Evolutionary conservation across 345 rosid genomes (phyloP).

Genomic region (Salix suchowensis): DNA sequence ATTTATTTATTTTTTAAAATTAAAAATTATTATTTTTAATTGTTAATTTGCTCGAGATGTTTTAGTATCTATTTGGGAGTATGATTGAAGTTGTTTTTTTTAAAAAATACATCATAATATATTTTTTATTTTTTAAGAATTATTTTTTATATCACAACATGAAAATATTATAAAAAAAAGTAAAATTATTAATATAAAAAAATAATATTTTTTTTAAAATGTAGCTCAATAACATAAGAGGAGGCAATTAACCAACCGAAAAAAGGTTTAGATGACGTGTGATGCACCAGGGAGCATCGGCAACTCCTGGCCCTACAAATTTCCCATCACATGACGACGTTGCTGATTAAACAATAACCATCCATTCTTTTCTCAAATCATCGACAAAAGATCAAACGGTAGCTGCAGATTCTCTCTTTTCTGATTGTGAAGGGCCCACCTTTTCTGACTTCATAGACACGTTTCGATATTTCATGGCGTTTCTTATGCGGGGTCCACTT

Average conservation of each 20-base stretch:
- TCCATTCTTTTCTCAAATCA: background rate
- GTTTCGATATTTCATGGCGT: background rate
- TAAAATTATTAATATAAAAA: too few relatives aligned
- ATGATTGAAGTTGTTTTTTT: too few relatives aligned
- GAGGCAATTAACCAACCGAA: background rate
- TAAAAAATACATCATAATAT: too few relatives aligned
- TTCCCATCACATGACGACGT: background rate
- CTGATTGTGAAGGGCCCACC: background rate
- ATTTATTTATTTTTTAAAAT: too few relatives aligned
- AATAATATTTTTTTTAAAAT: too few relatives aligned
- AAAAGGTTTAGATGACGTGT: background rate
- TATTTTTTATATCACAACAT: too few relatives aligned
- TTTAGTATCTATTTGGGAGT: too few relatives aligned
- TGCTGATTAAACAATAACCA: background rate
- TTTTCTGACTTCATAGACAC: background rate
- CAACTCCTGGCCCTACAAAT: background rate
- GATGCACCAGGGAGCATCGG: background rate
- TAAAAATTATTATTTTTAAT: too few relatives aligned
- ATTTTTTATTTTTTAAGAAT: too few relatives aligned
- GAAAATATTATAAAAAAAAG: too few relatives aligned
- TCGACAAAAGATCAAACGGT: background rate
- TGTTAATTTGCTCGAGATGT: too few relatives aligned
- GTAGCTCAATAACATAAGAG: too few relatives aligned
- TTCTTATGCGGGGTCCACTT: background rate
- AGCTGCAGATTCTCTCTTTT: background rate